A percentile compares a stretch with the other conserved stretches of the same genome.
These are phyloP conservation scores for Coriolopsis trogii DNA, from an alignment of 1,284 basidiomycete genomes.

Conservation along the genomic window DNA sequence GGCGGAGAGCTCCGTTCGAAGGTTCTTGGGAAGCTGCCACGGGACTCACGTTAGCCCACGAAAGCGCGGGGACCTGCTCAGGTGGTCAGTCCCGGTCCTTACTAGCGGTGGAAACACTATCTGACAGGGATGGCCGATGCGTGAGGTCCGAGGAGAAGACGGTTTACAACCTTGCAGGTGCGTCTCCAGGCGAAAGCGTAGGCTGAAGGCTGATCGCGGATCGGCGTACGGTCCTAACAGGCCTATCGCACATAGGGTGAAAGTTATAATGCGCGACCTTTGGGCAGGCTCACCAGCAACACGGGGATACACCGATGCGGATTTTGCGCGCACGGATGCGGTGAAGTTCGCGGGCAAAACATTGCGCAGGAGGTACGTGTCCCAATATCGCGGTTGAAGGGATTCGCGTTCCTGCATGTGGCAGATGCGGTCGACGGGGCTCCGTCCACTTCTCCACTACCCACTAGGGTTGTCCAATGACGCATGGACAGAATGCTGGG, in stretches of 20 bases:
- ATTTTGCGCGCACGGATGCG: neutral
- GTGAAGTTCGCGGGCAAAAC: neutral
- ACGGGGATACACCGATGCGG: neutral
- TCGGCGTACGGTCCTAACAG: conserved; percentile 16
- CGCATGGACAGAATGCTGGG: neutral
- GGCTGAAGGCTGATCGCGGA: conserved; percentile 14
- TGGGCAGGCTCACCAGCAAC: neutral
- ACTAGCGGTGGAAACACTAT: conserved; percentile 21
- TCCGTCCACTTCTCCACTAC: neutral
- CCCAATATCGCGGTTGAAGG: too few relatives aligned
- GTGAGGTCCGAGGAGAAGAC: conserved; percentile 20
- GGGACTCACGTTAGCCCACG: conserved; percentile 14
- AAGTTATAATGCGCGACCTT: neutral
- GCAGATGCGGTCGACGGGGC: neutral
- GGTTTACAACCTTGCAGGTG: neutral
- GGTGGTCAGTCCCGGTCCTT: conserved; percentile 15
- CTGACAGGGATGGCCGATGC: conserved; percentile 10
- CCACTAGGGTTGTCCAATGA: neutral
- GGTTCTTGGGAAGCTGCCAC: conserved; percentile 8
- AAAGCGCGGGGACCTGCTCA: conserved; percentile 24
- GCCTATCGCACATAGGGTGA: conserved; percentile 7
- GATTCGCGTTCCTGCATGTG: neutral
- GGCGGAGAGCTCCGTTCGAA: conserved; percentile 19
- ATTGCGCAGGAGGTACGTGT: neutral
- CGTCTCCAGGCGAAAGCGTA: conserved; percentile 5